A percentile compares a stretch with the other conserved stretches of the same genome.
Conservation (phyloP, 306 rosid species). For the Alnus glutinosa region DNA sequence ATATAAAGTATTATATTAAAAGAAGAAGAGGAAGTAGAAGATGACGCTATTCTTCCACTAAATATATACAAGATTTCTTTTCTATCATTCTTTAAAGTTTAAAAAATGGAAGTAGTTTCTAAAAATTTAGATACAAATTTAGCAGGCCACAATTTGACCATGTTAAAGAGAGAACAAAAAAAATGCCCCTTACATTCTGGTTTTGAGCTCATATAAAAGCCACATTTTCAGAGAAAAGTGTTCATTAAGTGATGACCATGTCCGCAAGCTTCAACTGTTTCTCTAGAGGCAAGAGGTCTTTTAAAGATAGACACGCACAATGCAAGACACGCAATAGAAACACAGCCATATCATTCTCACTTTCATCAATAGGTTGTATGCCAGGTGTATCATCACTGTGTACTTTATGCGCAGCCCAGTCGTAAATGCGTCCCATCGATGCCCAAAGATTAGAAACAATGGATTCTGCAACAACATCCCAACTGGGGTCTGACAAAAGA, state of each 20-base stretch:
- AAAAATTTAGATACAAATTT: neutral
- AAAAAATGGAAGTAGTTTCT: neutral
- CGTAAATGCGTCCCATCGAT: constrained; percentile 66
- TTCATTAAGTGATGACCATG: constrained; percentile 47
- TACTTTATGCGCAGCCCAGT: constrained; percentile 37
- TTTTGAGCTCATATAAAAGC: constrained; percentile 7
- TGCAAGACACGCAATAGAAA: constrained; percentile 56
- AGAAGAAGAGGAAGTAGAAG: neutral
- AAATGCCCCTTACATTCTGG: neutral
- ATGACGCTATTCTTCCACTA: neutral
- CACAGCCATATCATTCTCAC: constrained; percentile 55
- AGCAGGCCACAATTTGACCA: neutral
- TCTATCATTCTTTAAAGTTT: too few relatives aligned
- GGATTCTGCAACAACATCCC: constrained; percentile 59
- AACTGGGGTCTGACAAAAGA: constrained; percentile 54
- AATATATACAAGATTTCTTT: neutral
- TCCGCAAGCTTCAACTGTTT: constrained; percentile 75
- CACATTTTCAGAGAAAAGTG: constrained; percentile 8
- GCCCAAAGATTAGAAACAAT: constrained; percentile 55
- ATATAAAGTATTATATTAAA: neutral
- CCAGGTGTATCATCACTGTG: constrained; percentile 33
- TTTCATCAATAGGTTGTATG: constrained; percentile 67
- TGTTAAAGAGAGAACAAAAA: neutral
- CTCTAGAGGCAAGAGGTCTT: constrained; percentile 72
- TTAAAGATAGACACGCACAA: constrained; percentile 56